Evolutionary conservation across 164 flowering plant genomes (phyloP).

Genomic region (Vitis rupestris): DNA sequence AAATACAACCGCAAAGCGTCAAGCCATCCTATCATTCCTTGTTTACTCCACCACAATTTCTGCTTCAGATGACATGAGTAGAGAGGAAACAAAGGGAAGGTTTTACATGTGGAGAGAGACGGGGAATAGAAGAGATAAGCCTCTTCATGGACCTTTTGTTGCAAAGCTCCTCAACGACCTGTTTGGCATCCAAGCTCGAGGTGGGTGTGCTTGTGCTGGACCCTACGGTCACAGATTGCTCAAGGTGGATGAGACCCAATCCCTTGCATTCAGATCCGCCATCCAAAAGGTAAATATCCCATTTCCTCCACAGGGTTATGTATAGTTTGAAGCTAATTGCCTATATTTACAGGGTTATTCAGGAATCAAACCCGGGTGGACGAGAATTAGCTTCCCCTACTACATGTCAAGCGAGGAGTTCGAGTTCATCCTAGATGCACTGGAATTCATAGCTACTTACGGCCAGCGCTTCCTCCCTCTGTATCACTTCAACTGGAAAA

Average conservation of each 20-base stretch:
- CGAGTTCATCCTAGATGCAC: conserved; percentile 64
- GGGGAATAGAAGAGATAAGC: conserved; percentile 49
- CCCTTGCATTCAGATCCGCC: conserved; percentile 44
- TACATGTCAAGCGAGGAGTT: conserved; percentile 69
- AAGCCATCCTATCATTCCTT: conserved; percentile 74
- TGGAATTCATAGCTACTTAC: conserved; percentile 65
- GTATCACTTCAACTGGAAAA: conserved; percentile 60
- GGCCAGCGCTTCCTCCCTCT: conserved; percentile 79
- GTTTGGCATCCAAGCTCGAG: conserved; percentile 88
- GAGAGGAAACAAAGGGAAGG: neutral
- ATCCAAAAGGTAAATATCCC: conserved; percentile 48
- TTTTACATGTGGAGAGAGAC: conserved; percentile 44
- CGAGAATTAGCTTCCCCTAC: conserved; percentile 79
- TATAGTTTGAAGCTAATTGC: no score
- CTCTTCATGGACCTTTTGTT: conserved; percentile 72
- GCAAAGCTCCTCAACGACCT: conserved; percentile 78
- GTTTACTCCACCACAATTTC: conserved; percentile 39
- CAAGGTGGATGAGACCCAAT: conserved; percentile 32
- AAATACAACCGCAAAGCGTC: conserved; percentile 46
- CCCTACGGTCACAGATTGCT: conserved; percentile 79
- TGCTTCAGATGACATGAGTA: neutral
- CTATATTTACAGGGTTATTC: conserved; percentile 48
- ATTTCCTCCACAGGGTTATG: neutral
- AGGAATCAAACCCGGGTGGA: conserved; percentile 90
- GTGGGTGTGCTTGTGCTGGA: conserved; percentile 91